Evolutionary conservation across 2,329 filamentous ascomycete genomes (phyloP).

Genomic region (Cytospora piceae): DNA sequence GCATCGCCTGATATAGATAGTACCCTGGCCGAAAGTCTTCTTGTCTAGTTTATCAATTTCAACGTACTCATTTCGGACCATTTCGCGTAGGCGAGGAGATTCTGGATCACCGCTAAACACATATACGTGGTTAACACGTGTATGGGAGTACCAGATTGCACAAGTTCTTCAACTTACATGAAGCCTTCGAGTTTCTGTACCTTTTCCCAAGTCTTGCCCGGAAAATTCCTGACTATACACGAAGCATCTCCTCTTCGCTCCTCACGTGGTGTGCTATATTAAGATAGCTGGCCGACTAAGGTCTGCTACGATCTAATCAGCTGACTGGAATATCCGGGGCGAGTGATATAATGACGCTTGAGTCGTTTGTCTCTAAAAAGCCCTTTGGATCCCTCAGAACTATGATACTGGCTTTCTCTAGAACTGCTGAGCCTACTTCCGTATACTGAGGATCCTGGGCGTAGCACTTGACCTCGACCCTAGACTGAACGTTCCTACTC

Average conservation of each 20-base stretch:
- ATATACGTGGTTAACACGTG: not conserved
- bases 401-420: not conserved
- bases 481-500: not conserved
- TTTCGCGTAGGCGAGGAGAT: not conserved
- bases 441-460: not conserved
- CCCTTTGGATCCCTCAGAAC: not conserved
- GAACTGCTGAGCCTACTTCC: not conserved
- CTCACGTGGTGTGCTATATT: not conserved
- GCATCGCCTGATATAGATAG: not conserved
- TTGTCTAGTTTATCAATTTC: not conserved
- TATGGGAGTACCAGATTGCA: no score
- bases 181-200: not conserved
- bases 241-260: not conserved
- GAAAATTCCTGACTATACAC: not conserved
- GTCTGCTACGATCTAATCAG: constrained; percentile 12
- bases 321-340: not conserved
- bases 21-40: not conserved
- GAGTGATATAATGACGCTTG: constrained; percentile 1
- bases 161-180: not conserved
- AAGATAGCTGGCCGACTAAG: constrained; percentile 6
- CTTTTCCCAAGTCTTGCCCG: not conserved
- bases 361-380: constrained; percentile 6
- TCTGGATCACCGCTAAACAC: constrained; percentile 5
- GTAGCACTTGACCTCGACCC: not conserved
- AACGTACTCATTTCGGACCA: not conserved